Conservation (phyloP, 352 stramenopile genomes). For the Phytophthora syringae region DNA sequence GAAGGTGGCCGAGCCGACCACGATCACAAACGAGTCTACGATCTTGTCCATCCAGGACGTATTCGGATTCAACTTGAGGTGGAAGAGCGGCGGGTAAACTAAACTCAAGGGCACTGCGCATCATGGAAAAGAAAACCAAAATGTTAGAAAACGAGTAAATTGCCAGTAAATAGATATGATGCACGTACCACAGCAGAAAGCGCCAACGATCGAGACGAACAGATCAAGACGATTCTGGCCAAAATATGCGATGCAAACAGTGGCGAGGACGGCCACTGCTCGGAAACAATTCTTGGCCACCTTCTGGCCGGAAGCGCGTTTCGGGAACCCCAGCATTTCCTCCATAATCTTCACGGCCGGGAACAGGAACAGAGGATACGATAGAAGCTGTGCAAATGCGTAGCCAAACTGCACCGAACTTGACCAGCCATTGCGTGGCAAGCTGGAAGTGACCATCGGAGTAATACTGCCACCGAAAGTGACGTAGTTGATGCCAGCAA, state of each 20-base stretch:
- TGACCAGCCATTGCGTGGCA: slow-evolving; percentile 75
- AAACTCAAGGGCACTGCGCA: slow-evolving; percentile 78
- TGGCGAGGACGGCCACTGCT: slow-evolving; percentile 66
- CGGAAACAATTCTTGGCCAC: slow-evolving; percentile 80
- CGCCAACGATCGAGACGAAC: slow-evolving; percentile 84
- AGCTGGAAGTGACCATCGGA: slow-evolving; percentile 75
- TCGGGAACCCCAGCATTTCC: slow-evolving; percentile 80
- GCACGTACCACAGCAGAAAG: slow-evolving; percentile 79
- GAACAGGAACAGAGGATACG: slow-evolving; percentile 85
- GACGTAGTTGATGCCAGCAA: slow-evolving; percentile 81
- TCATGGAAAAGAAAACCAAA: slow-evolving; percentile 8
- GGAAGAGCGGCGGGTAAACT: slow-evolving; percentile 81
- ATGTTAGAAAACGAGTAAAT: slow-evolving; percentile 6
- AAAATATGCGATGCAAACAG: slow-evolving; percentile 77
- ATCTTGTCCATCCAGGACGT: slow-evolving; percentile 54
- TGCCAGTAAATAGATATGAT: background rate
- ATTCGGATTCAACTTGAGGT: slow-evolving; percentile 73
- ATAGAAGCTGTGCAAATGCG: slow-evolving; percentile 74
- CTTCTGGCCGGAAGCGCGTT: slow-evolving; percentile 70
- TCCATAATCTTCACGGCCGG: slow-evolving; percentile 86
- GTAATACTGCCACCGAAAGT: slow-evolving; percentile 70
- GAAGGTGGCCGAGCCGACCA: slow-evolving; percentile 76
- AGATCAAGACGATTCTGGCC: slow-evolving; percentile 76
- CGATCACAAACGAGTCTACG: slow-evolving; percentile 62
- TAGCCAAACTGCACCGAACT: slow-evolving; percentile 85